Conservation (phyloP, 2,329 filamentous ascomycete genomes). For the Leptographium radiaticola region DNA sequence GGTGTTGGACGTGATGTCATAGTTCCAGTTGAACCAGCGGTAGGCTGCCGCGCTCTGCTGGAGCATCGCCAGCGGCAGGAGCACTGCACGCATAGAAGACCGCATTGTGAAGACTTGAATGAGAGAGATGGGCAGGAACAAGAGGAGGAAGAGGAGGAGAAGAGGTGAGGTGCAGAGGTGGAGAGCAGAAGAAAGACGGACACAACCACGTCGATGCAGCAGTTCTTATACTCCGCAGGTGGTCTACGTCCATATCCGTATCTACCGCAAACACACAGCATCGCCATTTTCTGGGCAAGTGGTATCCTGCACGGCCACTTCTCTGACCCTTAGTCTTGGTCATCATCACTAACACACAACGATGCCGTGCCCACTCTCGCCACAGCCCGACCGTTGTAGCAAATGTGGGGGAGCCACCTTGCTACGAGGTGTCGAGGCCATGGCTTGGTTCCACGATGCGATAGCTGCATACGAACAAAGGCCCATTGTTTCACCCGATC, state of each 20-base stretch:
- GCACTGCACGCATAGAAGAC: not conserved
- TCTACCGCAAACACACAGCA: not conserved
- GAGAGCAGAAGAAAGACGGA: not conserved
- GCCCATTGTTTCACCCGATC: not conserved
- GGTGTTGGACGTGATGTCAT: not conserved
- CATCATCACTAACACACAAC: too few relatives aligned
- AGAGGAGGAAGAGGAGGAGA: not conserved
- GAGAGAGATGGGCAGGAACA: too few relatives aligned
- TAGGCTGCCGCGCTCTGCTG: not conserved
- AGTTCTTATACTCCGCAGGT: not conserved
- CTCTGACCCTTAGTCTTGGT: not conserved
- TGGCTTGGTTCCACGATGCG: not conserved
- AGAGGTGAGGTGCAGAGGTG: not conserved
- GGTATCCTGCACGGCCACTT: not conserved
- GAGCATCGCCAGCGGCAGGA: not conserved
- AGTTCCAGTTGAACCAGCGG: not conserved
- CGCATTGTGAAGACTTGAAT: not conserved
- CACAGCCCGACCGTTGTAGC: not conserved
- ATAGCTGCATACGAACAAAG: not conserved
- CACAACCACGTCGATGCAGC: not conserved
- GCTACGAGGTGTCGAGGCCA: not conserved
- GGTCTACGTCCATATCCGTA: not conserved
- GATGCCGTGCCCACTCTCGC: not conserved
- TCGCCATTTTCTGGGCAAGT: not conserved
- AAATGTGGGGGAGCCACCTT: not conserved